Evolutionary conservation across 164 flowering plant species (phyloP), one percentile per base, ranked within the genome.

Genomic region (Berberis thunbergii): DNA sequence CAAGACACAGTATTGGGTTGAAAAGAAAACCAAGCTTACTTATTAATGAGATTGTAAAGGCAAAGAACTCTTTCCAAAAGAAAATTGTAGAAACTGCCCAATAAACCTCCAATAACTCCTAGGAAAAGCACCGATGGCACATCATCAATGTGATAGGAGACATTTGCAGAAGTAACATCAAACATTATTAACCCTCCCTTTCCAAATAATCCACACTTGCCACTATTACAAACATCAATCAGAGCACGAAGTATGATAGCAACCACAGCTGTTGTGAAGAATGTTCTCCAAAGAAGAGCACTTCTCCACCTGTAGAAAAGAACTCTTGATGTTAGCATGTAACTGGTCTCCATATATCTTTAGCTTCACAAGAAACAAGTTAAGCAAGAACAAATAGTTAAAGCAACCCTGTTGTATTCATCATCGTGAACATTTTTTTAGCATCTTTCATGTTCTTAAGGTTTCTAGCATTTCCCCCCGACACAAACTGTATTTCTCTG

Each of bases 111-210:
- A 40, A 90, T 68, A 39, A 88, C 71, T 74, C 91, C 97, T 65
- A 94, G 91, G 64, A 83, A 10, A 70, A 94, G 82, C 41, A 86
- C 98, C 11, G 80, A 67, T 60, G 96, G 96, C 53, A 90, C 79
- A 69, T 94, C 98, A 44, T 13, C 40, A 48, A 90, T 64, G 67
- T 90, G 92, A 76, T 90, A 90, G 7, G 81, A 12, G 63, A 76
- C 53, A 78, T 64, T 72, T 64, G 60, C 83, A 43, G 94, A 80
- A 57, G 86, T 86, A 67, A 81, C 92, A 72, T 90, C 81, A 73
- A 72, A 94, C 97, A 94, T 88, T 65, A 90, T 90, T 61, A 94
- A 76, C 6, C 98, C 98, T 38, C 98, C 98, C n/a, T 70, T 88
- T 45, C 97, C 97, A 79, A 90, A 94, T 57, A 88, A 77, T 41